Evolutionary conservation across 805 yeast species (phyloP).

Genomic region (Kluyveromyces lactis): DNA sequence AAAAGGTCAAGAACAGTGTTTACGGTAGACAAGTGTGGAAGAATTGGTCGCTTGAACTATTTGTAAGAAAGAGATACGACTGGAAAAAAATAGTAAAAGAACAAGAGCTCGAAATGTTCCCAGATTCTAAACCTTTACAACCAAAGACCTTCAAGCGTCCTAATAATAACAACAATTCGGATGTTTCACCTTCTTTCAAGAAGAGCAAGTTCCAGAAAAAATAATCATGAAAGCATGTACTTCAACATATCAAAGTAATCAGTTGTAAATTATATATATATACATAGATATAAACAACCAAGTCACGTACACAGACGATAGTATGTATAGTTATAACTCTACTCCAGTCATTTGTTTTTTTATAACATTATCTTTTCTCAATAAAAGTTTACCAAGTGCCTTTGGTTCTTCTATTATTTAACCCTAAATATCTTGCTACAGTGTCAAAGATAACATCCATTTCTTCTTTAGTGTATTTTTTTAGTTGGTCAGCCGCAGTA

Average conservation of each 20-base stretch:
- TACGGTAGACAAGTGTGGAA: slow-evolving; percentile 94
- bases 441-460: slow-evolving; percentile 49
- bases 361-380: too few relatives aligned
- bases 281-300: too few relatives aligned
- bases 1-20: slow-evolving; percentile 68
- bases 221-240: too few relatives aligned
- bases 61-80: slow-evolving; percentile 61
- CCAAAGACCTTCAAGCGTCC: slow-evolving; percentile 11
- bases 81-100: slow-evolving; percentile 67
- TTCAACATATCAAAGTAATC: too few relatives aligned
- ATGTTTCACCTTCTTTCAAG: background rate
- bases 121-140: slow-evolving; percentile 28
- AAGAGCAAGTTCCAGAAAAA: background rate
- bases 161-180: background rate
- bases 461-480: slow-evolving; percentile 36
- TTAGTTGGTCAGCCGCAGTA: slow-evolving; percentile 23
- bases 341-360: too few relatives aligned
- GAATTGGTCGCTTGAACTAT: slow-evolving; percentile 86
- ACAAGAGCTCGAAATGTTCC: slow-evolving; percentile 37
- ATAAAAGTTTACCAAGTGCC: slow-evolving; percentile 38
- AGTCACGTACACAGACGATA: too few relatives aligned
- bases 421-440: slow-evolving; percentile 62
- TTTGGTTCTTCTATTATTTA: slow-evolving; percentile 43
- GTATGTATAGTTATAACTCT: too few relatives aligned
- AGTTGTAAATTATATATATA: too few relatives aligned